A percentile compares a stretch with the other conserved stretches of the same genome.
Conservation (phyloP, 2,329 filamentous ascomycete species). For the Bertia moriformis region DNA sequence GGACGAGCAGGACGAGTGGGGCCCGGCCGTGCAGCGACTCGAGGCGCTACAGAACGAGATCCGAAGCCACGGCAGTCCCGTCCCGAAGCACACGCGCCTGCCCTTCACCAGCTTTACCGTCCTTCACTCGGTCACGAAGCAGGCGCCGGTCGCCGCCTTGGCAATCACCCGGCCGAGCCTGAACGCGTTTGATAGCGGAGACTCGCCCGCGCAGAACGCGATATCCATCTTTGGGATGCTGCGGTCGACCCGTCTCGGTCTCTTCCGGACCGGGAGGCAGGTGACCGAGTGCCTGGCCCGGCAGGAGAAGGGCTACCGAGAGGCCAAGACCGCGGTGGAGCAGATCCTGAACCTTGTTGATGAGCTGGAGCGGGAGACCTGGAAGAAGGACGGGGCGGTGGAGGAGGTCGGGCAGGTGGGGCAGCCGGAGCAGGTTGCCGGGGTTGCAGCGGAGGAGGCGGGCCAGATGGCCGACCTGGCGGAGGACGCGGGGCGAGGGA, state of each 20-base stretch:
- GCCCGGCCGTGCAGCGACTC: background rate
- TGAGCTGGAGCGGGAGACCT: background rate
- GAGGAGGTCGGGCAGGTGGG: background rate
- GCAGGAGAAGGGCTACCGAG: background rate
- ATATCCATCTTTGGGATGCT: too few species aligned
- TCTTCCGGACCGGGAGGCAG: too few species aligned
- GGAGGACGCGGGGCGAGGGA: too few species aligned
- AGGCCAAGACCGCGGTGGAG: background rate
- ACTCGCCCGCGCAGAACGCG: too few species aligned
- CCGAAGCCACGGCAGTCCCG: background rate
- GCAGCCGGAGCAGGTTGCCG: too few species aligned
- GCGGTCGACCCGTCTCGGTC: too few species aligned
- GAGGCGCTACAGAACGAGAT: background rate
- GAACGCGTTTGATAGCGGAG: too few species aligned
- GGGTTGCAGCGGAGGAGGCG: too few species aligned
- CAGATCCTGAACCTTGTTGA: background rate
- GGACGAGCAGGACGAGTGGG: background rate
- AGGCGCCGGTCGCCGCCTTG: too few species aligned
- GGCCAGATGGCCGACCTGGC: too few species aligned
- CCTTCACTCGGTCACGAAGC: background rate
- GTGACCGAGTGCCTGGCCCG: background rate
- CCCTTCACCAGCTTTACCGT: background rate
- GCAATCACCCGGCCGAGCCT: too few species aligned
- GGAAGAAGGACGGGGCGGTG: background rate
- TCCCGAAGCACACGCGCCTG: background rate